phyloP scores from a whole-genome alignment of 2,329 filamentous ascomycete species.

The Falciphora oryzae region DNA sequence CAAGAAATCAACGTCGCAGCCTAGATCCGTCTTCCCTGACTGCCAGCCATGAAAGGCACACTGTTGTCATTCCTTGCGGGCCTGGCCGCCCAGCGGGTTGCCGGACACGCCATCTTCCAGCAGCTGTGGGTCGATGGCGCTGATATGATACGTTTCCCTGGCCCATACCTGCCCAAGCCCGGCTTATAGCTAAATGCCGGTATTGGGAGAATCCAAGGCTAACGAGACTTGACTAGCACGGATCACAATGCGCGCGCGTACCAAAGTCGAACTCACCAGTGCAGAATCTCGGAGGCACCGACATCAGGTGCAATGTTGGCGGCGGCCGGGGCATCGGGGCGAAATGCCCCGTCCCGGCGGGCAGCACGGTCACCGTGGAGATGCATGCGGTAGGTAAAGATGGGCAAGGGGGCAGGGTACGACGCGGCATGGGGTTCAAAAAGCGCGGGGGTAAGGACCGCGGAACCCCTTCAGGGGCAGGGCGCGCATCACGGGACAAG shows the following conservation, averaged over 20 bases:
- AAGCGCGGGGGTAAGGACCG: not conserved
- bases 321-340: conserved; percentile 27
- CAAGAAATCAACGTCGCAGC: not conserved
- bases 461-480: too few species aligned
- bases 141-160: conserved; percentile 28
- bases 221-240: conserved; percentile 23
- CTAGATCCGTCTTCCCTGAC: not conserved
- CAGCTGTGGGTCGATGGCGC: conserved; percentile 41
- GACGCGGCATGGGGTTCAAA: not conserved
- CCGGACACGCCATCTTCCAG: conserved; percentile 47
- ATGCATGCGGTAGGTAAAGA: conserved; percentile 43
- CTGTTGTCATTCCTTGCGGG: conserved; percentile 25
- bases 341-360: conserved; percentile 42
- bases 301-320: conserved; percentile 40
- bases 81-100: conserved; percentile 30
- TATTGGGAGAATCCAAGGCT: not conserved
- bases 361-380: conserved; percentile 46
- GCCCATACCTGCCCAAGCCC: not conserved
- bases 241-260: conserved; percentile 39
- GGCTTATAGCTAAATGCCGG: too few species aligned
- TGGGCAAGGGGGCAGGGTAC: not conserved
- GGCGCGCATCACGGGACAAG: too few species aligned
- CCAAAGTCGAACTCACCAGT: conserved; percentile 47
- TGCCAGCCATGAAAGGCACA: conserved; percentile 29
- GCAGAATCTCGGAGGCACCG: conserved; percentile 34